Percentiles rank a stretch among this genome's conserved stretches.
These are phyloP conservation scores for Candida koratica DNA, from an alignment of 805 yeast species.

Conservation along the genomic window DNA sequence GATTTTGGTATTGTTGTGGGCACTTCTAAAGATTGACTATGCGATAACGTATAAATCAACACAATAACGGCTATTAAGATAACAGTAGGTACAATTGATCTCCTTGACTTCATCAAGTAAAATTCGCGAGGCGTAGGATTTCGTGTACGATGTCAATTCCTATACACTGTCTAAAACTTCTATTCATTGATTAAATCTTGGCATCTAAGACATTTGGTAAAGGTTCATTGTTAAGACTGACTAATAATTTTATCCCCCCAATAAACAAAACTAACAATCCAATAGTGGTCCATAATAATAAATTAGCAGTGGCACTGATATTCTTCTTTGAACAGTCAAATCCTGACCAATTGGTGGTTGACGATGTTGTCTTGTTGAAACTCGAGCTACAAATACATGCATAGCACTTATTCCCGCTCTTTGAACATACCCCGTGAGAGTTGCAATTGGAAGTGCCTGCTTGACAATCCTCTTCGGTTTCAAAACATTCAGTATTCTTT, in stretches of 20 bases:
- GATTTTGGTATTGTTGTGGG: neutral
- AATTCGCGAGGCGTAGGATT: neutral
- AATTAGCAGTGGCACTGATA: constrained; percentile 59
- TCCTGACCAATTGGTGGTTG: constrained; percentile 55
- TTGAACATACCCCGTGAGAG: constrained; percentile 50
- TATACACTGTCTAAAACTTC: neutral
- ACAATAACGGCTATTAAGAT: constrained; percentile 22
- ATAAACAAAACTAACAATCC: constrained; percentile 44
- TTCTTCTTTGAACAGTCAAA: constrained; percentile 64
- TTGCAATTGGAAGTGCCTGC: constrained; percentile 47
- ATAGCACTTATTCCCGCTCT: constrained; percentile 39
- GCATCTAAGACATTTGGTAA: constrained; percentile 68
- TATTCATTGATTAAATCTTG: constrained; percentile 4
- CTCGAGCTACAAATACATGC: constrained; percentile 49
- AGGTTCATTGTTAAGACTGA: constrained; percentile 53
- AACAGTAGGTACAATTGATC: constrained; percentile 26
- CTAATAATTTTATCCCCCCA: constrained; percentile 52
- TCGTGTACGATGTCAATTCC: neutral
- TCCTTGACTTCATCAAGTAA: constrained; percentile 20
- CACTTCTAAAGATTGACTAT: neutral
- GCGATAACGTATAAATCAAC: constrained; percentile 26
- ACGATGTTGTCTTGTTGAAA: constrained; percentile 35
- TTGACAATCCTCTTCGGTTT: constrained; percentile 45
- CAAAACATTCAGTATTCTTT: constrained; percentile 26
- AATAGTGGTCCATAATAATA: constrained; percentile 64